Base-by-base conservation (phyloP, 805 yeast genomes). In the Nakazawaea anatomiae region DNA sequence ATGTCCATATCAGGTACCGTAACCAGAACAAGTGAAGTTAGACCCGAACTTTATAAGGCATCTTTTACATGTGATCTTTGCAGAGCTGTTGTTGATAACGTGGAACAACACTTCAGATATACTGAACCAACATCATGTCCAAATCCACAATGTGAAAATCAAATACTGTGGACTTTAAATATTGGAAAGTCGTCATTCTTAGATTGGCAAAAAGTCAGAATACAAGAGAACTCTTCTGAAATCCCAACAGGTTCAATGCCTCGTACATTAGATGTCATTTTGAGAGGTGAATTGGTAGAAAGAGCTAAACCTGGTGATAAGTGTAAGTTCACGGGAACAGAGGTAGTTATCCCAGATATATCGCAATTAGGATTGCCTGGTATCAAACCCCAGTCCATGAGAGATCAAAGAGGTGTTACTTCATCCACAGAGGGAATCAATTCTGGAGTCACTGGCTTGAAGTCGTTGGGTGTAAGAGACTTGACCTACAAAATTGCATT, bases 171-270 rank as follows among this genome's bases (percentile, higher is more conserved):
- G 96, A 82, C 95, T 1, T 71, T 94, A 52, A 84, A 87, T 60
- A 83, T 92, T 32, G 69, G 87, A 36, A 89, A 89, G 66, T 88
- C 96, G 0, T 87, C 85, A 54, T 92, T 94, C 61, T 74, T 89
- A 55, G 98, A 92, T 73, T 92, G 99, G 99, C 99, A 92, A 67
- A 87, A 87, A 57, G 92, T 90, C 29, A 80, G 97, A 60, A 87
- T 92, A 57, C 99, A 92, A 66, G 99, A 92, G 63, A 94, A 92
- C 62, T 84, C 97, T n/a, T 87, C 76, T 59, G 98, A 92, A 68
- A 92, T 92, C 52, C 99, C 99, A 30, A 89, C 97, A 0, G 99
- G 99, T 31, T 90, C 97, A 4, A 92, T 92, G 99, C 99, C 99
- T 29, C 81, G 99, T 66, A 92, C 97, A 1, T 68, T 92, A 60